Percentiles rank a stretch among this genome's conserved stretches.
Conservation (phyloP, 371 early-diverging fungal genomes). For the Nematocida major region DNA sequence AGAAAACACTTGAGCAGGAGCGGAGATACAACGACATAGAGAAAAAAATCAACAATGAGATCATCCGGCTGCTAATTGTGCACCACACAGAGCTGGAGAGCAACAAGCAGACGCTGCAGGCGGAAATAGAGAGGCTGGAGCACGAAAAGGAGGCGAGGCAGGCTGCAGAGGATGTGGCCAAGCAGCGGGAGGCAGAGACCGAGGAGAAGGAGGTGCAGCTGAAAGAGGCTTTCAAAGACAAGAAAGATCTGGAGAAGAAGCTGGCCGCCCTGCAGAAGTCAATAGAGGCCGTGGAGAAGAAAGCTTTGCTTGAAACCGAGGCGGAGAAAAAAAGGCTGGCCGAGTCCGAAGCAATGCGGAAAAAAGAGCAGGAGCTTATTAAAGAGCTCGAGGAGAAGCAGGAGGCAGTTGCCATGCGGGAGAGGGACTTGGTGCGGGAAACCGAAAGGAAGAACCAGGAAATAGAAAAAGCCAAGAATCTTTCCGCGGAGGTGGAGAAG, state of each 20-base stretch:
- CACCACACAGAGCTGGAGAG: slow-evolving; percentile 3
- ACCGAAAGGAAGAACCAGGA: background rate
- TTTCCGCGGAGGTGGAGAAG: background rate
- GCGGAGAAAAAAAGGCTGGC: background rate
- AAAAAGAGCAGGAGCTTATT: background rate
- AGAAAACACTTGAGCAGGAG: slow-evolving; percentile 16
- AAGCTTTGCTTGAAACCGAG: background rate
- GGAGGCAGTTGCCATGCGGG: background rate
- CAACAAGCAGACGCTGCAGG: background rate
- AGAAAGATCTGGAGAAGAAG: slow-evolving; percentile 29
- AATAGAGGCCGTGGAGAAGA: background rate
- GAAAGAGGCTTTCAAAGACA: slow-evolving; percentile 1
- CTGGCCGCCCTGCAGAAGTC: background rate
- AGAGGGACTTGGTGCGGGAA: background rate
- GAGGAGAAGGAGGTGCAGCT: slow-evolving; percentile 36
- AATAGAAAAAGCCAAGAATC: background rate
- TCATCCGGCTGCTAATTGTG: slow-evolving; percentile 7
- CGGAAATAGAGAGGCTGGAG: background rate
- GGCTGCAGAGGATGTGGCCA: background rate
- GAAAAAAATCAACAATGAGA: slow-evolving; percentile 38
- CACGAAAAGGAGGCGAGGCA: slow-evolving; percentile 5
- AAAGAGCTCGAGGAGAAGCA: background rate
- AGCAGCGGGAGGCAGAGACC: background rate
- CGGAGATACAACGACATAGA: slow-evolving; percentile 46
- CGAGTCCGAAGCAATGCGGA: background rate